Evolutionary conservation across 1,284 basidiomycete species (phyloP), one percentile per base, ranked within the genome.

Genomic region (Grifola frondosa): DNA sequence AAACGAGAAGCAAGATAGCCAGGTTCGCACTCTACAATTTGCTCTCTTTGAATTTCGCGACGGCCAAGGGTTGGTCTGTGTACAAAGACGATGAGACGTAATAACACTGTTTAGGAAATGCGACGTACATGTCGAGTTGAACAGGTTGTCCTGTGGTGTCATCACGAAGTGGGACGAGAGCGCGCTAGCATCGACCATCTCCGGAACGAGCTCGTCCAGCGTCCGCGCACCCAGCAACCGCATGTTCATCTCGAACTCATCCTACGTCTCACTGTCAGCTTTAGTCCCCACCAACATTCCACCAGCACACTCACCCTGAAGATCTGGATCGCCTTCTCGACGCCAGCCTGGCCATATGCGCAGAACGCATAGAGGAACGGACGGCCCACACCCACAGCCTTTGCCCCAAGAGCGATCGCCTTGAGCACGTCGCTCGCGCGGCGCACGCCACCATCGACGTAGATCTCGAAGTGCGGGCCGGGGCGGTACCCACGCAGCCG

Each of bases 191-290:
- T 95, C 91, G 15, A 96, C 89, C 92, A 96, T 91, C 33, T 82
- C 77, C 0, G 88, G 87, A 2, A 81, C 80, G 42, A 96, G 70
- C 44, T 95, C 88, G 35, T 76, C 75, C 40, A 96, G 66, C 0
- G 78, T 84, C 5, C 77, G 81, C 0, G 91, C 91, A 4, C 92
- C 92, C 17, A 96, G 68, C 9, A 94, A 70, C 11, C 90, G 81
- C 79, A 95, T 78, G 66, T 90, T 91, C 86, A 92, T 95, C 69
- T 91, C 88, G 57, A 96, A 90, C 65, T 96, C 92, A 55, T 93
- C 90, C 86, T 93, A 44, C 19, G 29, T 48, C 49, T 19, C 51
- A 41, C 11, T 13, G 17, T 28, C 17, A 44, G 16, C 53, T 46
- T 26, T 47, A 44, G 8, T 24, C 22, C 12, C 46, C 15, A 34